Base-by-base conservation (phyloP, 176 grass and related monocot genomes). In the Bromus sterilis region DNA sequence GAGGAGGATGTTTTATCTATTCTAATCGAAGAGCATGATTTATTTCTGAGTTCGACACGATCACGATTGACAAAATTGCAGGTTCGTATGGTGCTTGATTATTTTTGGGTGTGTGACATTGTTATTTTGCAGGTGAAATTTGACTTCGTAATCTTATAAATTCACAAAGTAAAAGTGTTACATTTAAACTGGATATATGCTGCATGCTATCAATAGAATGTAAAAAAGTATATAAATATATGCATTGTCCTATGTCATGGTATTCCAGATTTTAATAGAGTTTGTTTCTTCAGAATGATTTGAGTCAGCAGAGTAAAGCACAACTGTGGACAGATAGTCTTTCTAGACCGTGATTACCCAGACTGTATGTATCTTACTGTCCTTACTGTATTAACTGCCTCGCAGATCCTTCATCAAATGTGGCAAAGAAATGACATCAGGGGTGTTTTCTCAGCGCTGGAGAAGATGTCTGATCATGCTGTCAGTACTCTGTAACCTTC, bases 391-490 rank as follows among this genome's bases (percentile, higher is more conserved):
- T 64, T 77, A 29, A 65, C 6, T 81, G 40, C 80, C 26, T 75
- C 78, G 46, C 84, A 99, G 97, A 87, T 95, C 83, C 89, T 99
- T 64, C 87, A 86, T 87, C 89, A 95, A 87, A 86, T 95, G 88
- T 99, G 97, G 97, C 63, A 81, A 83, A 89, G 89, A 82, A 99
- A 93, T 78, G 93, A 99, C 57, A 59, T 99, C 29, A 91, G 82
- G 78, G 93, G 97, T 78, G 91, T 99, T 77, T 86, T 96, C 29
- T 33, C 76, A 60, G 86, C 89, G 23, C 74, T 99, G 83, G 97
- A 91, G 66, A 95, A 89, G 87, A 99, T 99, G 87, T 90, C 85
- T 76, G 97, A 99, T 93, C 89, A 95, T 89, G 85, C 89, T 82
- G 97, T 99, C 60, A 84, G 93, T 83, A 67, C 65, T 73, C 55